Percentiles rank a stretch among this genome's conserved stretches.
Evolutionary conservation across 2,329 filamentous ascomycete genomes (phyloP).

Genomic region (Chalaropsis thielavioides): DNA sequence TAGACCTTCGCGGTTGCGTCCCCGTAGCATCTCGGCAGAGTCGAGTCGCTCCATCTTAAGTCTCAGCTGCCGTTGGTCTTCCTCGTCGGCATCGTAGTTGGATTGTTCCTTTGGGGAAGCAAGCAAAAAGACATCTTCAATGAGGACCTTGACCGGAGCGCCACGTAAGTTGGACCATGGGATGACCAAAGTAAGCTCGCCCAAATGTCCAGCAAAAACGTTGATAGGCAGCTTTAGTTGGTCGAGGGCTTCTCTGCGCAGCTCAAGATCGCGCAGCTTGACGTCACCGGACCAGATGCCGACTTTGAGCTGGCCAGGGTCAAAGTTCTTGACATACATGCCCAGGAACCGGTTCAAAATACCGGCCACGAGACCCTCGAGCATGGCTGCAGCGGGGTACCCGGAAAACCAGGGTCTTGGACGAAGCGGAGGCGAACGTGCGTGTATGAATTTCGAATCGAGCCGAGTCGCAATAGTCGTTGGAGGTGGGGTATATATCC

Average conservation of each 20-base stretch:
- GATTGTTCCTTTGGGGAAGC: conserved; percentile 92
- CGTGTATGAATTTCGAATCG: neutral
- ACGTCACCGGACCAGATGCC: conserved; percentile 99
- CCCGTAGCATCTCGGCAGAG: conserved; percentile 85
- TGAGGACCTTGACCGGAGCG: conserved; percentile 84
- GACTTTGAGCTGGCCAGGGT: conserved; percentile 92
- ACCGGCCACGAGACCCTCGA: conserved; percentile 92
- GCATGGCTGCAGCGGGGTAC: conserved; percentile 42
- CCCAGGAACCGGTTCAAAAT: conserved; percentile 97
- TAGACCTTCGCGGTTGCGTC: conserved; percentile 81
- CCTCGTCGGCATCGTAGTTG: conserved; percentile 83
- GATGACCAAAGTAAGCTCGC: conserved; percentile 79
- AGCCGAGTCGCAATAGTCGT: neutral
- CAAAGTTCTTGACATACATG: conserved; percentile 99
- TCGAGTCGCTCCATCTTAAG: conserved; percentile 99
- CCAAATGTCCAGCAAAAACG: conserved; percentile 87
- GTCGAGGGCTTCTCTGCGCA: conserved; percentile 87
- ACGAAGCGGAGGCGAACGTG: neutral
- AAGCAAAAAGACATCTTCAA: conserved; percentile 91
- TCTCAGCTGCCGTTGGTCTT: conserved; percentile 70
- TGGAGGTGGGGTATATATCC: neutral
- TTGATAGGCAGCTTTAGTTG: conserved; percentile 95
- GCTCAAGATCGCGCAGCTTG: conserved; percentile 80
- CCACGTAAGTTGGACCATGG: conserved; percentile 95
- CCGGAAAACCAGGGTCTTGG: neutral